Base-by-base conservation (phyloP, 371 early-diverging fungal genomes). In the Syncephalastrum monosporum region DNA sequence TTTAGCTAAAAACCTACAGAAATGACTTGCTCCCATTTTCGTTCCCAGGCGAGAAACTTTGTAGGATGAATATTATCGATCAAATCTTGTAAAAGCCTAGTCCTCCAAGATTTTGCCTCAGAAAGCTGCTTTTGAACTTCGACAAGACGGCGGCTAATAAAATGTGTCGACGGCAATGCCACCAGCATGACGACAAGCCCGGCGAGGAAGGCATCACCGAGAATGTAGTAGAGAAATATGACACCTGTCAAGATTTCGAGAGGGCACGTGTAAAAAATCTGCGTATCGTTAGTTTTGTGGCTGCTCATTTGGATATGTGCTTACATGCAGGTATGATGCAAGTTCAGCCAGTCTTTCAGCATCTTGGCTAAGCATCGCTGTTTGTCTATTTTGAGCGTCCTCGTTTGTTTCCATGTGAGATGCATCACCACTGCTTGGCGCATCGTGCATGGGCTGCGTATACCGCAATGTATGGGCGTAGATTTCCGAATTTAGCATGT, bases 311-410 rank as follows among this genome's bases (percentile, higher is more conserved):
- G n/a, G 13, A 46, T 24, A 41, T 17, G 27, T 4, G 13, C 67
- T 65, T 71, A 74, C 75, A 56, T 79, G 81, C 25, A 84, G 58
- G 50, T 82, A 81, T 14, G 82, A 79, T 1, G 71, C 79, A 13
- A 84, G 19, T 53, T 80, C 83, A 13, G 84, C 82, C 13, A 95
- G 67, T 44, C 93, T 80, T 44, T 85, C 83, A 5, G 86, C 73
- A 61, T 96, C 97, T 3, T 91, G 85, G 10, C 91, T 87, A 67
- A 94, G 85, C 56, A 96, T 64, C 67, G 86, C 94, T 42, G 72
- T 64, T 23, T 91, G 58, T 52, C 50, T 92, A 73, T 43, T 85
- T 79, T 24, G 88, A 1, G 66, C 54, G 33, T 65, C 50, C 7
- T 68, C 60, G 44, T 65, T 60, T 23, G 66, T 71, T 25, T 69